Percentiles rank a stretch among this genome's conserved stretches.
phyloP scores from a whole-genome alignment of 192 early-diverging fungal species.

The Coemansia sp. region DNA sequence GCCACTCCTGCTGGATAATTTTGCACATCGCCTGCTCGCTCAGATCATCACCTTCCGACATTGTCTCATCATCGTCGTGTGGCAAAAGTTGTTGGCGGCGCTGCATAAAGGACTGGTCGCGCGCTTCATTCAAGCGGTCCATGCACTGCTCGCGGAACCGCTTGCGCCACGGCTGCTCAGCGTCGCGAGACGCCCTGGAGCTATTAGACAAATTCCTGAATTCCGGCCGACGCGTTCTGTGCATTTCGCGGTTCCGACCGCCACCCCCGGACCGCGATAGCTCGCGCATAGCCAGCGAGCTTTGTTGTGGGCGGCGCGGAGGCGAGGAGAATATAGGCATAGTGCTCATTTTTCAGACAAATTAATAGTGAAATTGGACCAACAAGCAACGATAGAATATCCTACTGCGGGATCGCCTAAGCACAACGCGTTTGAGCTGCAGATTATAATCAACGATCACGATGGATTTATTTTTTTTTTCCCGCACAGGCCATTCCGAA shows the following conservation, averaged over 20 bases:
- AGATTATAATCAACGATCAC: background rate
- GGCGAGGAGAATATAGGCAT: conserved; percentile 35
- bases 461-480: background rate
- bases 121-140: conserved; percentile 30
- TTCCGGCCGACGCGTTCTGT: conserved; percentile 17
- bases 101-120: conserved; percentile 39
- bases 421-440: background rate
- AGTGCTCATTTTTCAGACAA: conserved; percentile 18
- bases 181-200: conserved; percentile 24
- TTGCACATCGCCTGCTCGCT: conserved; percentile 36
- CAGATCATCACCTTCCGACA: conserved; percentile 9
- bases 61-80: background rate
- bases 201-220: conserved; percentile 37
- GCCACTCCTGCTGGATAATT: conserved; percentile 49
- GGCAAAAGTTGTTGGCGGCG: conserved; percentile 26
- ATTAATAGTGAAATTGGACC: background rate
- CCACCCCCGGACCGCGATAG: conserved; percentile 35
- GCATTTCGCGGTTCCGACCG: background rate
- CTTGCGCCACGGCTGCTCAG: conserved; percentile 46
- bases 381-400: background rate
- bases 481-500: too few relatives aligned
- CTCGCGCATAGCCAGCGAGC: conserved; percentile 14
- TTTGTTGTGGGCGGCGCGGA: conserved; percentile 21
- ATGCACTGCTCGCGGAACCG: conserved; percentile 44
- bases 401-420: background rate